Base-by-base conservation (phyloP, 495 filamentous ascomycete species). In the Penicillium atrosanguineum region DNA sequence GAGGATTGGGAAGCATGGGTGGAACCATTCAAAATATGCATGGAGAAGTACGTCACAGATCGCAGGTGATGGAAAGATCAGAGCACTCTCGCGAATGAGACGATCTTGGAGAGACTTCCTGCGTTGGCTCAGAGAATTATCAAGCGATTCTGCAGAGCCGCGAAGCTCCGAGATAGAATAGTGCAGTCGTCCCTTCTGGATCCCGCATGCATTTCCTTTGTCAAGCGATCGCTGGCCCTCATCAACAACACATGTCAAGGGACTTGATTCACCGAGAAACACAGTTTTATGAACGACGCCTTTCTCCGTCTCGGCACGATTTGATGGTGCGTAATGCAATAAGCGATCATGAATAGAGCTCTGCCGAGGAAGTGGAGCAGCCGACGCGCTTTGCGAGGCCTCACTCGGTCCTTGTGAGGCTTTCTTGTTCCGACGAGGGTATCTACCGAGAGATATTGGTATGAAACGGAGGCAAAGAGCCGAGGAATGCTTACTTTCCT, bases 21-120 rank as follows among this genome's bases (percentile, higher is more conserved):
- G 73, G 36, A 77, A 72, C 72, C 74, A 76, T 28, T 68, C 64
- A 48, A 77, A 77, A 45, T 74, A 77, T 16, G 72, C 72, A 16
- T 64, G 52, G 3, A 77, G 47, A 14, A 74, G 60, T 4, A 56
- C 53, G 11, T 70, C 62, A 44, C 66, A 68, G 0, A 71, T 61
- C 0, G 62, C 50, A 1, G 59, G 53, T 19, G 69, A 62, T 0
- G 72, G 72, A 41, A 70, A 77, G 1, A 63, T 55, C 29, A 77
- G 64, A 2, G 70, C 70, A 16, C 72, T 69, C 31, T 72, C 66
- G 3, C 64, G 66, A 14, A 58, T 65, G 7, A 77, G 61, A 20
- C 63, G 60, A 26, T 63, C 60, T 44, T 65, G 60, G 0, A 60
- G 49, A 8, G 53, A 28, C 18, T 60, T 65, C 25, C 60, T 51